These are phyloP conservation scores for Suhomyces sp. DNA, from an alignment of 805 yeast genomes.

Conservation along the genomic window DNA sequence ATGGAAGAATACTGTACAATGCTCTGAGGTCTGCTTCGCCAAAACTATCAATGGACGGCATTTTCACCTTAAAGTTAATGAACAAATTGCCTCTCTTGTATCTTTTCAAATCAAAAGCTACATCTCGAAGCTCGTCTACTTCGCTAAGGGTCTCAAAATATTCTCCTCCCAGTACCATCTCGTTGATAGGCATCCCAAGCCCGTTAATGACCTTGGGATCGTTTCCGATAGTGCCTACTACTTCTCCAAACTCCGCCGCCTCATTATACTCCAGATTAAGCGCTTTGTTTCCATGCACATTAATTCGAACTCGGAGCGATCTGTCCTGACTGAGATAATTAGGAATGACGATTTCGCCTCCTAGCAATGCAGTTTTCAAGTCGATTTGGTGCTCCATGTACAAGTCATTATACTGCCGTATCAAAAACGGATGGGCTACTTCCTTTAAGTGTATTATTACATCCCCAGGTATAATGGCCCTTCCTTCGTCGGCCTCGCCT, in stretches of 20 bases:
- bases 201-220: constrained; percentile 47
- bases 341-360: constrained; percentile 45
- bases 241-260: constrained; percentile 32
- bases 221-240: constrained; percentile 54
- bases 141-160: constrained; percentile 21
- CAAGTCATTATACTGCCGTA: constrained; percentile 45
- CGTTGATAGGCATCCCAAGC: constrained; percentile 60
- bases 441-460: constrained; percentile 55
- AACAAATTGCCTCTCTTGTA: constrained; percentile 35
- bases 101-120: constrained; percentile 17
- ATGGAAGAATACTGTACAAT: constrained; percentile 22
- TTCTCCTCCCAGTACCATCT: constrained; percentile 21
- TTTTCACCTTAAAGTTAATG: constrained; percentile 36
- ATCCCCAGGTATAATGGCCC: constrained; percentile 61
- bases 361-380: constrained; percentile 53
- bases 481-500: constrained; percentile 67
- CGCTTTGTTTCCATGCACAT: constrained; percentile 30
- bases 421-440: constrained; percentile 34
- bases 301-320: constrained; percentile 28
- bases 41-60: constrained; percentile 32
- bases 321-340: constrained; percentile 34
- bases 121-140: constrained; percentile 13
- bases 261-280: constrained; percentile 12
- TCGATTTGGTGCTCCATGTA: constrained; percentile 45
- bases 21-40: constrained; percentile 18